phyloP scores from a whole-genome alignment of 78 protist species.

The Pirum gemmata region DNA sequence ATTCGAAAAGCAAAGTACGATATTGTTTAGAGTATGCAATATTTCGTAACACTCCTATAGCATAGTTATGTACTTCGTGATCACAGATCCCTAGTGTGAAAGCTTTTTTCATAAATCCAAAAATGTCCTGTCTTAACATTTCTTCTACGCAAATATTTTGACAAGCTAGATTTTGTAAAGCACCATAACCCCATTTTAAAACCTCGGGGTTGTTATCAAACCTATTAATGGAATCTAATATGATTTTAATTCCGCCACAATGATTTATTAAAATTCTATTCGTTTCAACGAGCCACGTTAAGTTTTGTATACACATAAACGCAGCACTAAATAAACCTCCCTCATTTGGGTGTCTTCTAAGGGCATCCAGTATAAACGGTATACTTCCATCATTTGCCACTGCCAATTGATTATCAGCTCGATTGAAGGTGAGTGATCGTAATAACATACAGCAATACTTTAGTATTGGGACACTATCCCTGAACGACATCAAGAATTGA shows the following conservation, averaged over 20 bases:
- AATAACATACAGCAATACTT: slow-evolving; percentile 42
- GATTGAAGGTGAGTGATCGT: slow-evolving; percentile 49
- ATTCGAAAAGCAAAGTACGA: no score
- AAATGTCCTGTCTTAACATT: background rate
- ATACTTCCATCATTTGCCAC: slow-evolving; percentile 4
- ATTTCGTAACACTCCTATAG: slow-evolving; percentile 33
- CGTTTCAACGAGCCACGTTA: slow-evolving; percentile 45
- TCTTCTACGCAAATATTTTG: background rate
- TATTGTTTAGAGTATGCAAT: slow-evolving; percentile 11
- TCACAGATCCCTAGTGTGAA: slow-evolving; percentile 2
- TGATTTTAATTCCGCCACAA: slow-evolving; percentile 2
- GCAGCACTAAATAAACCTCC: slow-evolving; percentile 18
- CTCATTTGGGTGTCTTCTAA: background rate
- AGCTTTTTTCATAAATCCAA: background rate
- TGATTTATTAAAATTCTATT: background rate
- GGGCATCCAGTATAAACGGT: slow-evolving; percentile 23
- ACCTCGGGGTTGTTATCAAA: slow-evolving; percentile 13
- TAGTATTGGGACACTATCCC: slow-evolving; percentile 7
- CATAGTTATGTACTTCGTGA: slow-evolving; percentile 36
- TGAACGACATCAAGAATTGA: no score
- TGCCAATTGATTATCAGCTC: slow-evolving; percentile 31
- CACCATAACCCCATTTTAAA: slow-evolving; percentile 42
- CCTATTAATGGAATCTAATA: background rate
- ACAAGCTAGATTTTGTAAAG: slow-evolving; percentile 44
- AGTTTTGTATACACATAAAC: slow-evolving; percentile 39